Percentiles rank a stretch among this genome's conserved stretches.
phyloP scores from a whole-genome alignment of 2,329 filamentous ascomycete species.

The Mycogone perniciosa region DNA sequence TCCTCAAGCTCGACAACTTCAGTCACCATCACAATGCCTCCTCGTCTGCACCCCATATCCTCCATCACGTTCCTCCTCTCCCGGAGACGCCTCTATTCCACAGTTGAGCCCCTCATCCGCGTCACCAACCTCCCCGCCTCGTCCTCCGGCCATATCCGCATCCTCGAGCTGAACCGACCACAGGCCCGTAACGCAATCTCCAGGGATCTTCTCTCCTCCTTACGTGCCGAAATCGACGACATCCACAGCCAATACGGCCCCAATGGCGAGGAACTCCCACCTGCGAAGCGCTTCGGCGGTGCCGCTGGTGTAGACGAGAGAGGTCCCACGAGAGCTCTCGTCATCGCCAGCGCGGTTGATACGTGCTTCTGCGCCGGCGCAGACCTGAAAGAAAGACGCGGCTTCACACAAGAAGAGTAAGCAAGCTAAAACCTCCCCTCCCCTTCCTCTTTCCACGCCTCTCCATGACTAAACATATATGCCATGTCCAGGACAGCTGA shows the following conservation, averaged over 20 bases:
- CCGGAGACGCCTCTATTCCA: conserved; percentile 34
- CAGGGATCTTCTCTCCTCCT: conserved; percentile 61
- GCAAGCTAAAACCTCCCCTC: conserved; percentile 21
- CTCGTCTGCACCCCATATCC: conserved; percentile 21
- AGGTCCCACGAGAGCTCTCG: conserved; percentile 67
- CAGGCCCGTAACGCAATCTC: conserved; percentile 88
- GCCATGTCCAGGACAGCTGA: conserved; percentile 56
- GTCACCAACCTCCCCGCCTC: conserved; percentile 71
- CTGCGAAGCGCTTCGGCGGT: conserved; percentile 37
- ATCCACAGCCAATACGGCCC: conserved; percentile 58
- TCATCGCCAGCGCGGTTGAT: conserved; percentile 81
- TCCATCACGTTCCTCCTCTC: conserved; percentile 17
- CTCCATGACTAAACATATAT: background rate
- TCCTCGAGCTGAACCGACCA: conserved; percentile 83
- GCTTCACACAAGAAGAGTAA: conserved; percentile 73
- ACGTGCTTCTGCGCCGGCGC: conserved; percentile 88
- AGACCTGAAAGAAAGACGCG: conserved; percentile 80
- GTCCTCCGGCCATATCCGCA: conserved; percentile 73
- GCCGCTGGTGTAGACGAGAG: conserved; percentile 37
- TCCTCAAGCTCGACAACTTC: conserved; percentile 1
- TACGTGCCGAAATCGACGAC: conserved; percentile 66
- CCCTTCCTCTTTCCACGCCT: background rate
- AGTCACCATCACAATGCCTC: conserved; percentile 24
- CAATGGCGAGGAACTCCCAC: conserved; percentile 45
- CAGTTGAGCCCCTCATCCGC: conserved; percentile 53